Base-by-base conservation (phyloP, 129 eudicot species). In the Flaveria sonorensis region DNA sequence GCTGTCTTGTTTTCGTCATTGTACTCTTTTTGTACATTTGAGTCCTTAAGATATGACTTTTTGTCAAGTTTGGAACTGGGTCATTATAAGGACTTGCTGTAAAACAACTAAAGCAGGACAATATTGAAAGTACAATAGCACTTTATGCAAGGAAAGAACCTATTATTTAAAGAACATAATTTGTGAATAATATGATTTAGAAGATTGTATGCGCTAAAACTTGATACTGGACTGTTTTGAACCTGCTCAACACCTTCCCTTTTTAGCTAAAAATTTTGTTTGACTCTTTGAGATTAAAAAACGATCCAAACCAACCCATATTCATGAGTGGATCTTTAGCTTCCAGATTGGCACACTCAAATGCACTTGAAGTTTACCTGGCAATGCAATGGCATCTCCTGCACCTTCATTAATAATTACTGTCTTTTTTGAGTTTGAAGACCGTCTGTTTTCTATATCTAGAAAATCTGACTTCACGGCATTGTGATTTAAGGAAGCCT, bases 381-480 rank as follows among this genome's bases (percentile, higher is more conserved):
- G 89, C 61, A 94, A 79, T 19, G 92, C 98, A 28, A 86, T 85
- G 26, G 89, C 90, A 85, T 94, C 97, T 82, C 97, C 98, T 39
- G 98, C 97, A 65, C 98, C 98, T 86, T 94, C 98, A 78, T 91
- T 90, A 30, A 93, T 65, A 23, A 90, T 83, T 47, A 78, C 89
- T 63, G 89, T 88, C 74, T 84, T 90, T 65, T 72, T 93, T 15
- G 39, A 64, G 76, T 69, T 70, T 52, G 81, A 78, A 15, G 78
- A 45, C 76, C 5, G 53, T 40, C 62, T 66, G 60, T 62, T 71
- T 73, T 81, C 85, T 64, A 13, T 59, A 14, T 64, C 77, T 10
- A 10, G 3, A 56, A 62, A 52, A 39, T 68, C 79, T 23, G 82
- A 51, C 79, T 61, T 40, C 32, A 28, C 9, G 3, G 74, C 65